Conservation (phyloP, 129 eudicot genomes). For the Calendula officinalis region DNA sequence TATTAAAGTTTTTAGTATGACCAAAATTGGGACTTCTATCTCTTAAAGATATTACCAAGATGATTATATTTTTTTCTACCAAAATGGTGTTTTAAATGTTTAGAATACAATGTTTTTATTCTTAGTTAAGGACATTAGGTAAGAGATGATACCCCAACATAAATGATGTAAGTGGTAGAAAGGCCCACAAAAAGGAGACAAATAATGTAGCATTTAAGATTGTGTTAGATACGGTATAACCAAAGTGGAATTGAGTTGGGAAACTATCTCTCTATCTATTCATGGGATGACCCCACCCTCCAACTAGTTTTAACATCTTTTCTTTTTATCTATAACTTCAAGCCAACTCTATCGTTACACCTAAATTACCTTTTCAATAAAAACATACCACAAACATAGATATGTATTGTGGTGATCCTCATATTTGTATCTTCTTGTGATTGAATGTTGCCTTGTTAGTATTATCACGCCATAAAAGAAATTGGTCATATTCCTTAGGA, state of each 20-base stretch:
- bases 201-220: slow-evolving; percentile 40
- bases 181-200: slow-evolving; percentile 36
- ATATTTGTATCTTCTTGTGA: neutral
- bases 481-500: neutral
- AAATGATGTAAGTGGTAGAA: slow-evolving; percentile 28
- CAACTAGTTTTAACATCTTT: slow-evolving; percentile 17
- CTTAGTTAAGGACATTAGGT: slow-evolving; percentile 8
- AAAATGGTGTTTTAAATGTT: too few species aligned
- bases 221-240: slow-evolving; percentile 42
- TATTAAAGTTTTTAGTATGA: too few species aligned
- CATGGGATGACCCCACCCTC: slow-evolving; percentile 26
- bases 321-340: neutral
- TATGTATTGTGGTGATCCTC: neutral
- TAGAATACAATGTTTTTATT: neutral
- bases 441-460: neutral
- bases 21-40: too few species aligned
- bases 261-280: slow-evolving; percentile 21
- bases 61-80: too few species aligned
- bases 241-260: slow-evolving; percentile 32
- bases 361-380: slow-evolving; percentile 1
- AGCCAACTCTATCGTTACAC: slow-evolving; percentile 8
- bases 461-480: neutral
- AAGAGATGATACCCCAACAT: slow-evolving; percentile 24
- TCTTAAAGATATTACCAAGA: too few species aligned
- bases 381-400: neutral